Evolutionary conservation across 169 alveolate species (phyloP), one percentile per base, ranked within the genome.

Genomic region (Plasmodium blacklocki): DNA sequence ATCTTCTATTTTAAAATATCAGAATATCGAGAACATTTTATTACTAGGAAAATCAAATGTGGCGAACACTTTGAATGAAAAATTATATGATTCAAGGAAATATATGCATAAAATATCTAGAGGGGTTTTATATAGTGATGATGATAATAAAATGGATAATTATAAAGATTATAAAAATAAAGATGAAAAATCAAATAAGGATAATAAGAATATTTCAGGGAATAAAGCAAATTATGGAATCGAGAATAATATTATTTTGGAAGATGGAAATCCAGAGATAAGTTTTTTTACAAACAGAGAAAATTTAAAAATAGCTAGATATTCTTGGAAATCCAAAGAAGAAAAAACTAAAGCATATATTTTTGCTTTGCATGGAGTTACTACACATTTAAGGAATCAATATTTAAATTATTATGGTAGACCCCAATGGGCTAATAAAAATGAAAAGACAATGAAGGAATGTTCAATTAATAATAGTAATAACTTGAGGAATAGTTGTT

Each of bases 281-380:
- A 83, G 91, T 73, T 87, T 71, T 63, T 93, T 93, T 74, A 73
- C 72, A 8, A 93, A 93, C 83, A 91, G 74, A 23, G 93, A 91
- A 47, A 89, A 89, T 52, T 63, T 93, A 76, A 70, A 83, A 67
- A 91, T 93, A 54, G 89, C 95, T 39, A 93, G 93, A 15, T 93
- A 93, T 76, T 72, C 91, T 1, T 58, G 93, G 67, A 86, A 60
- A 39, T 2, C 47, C 47, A 39, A 39, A 52, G 89, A 76, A 5
- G 83, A 87, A 63, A 73, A 91, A 8, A 91, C 96, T 2, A 91
- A 91, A 88, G 96, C 93, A 8, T 60, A 70, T 58, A 59, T 93
- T 15, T 87, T 93, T 21, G 89, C 93, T 60, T 92, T 91, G 26
- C 96, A 93, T 85, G 96, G 96, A 59, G 86, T 88, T 21, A 68